A percentile compares a stretch with the other conserved stretches of the same genome.
phyloP scores from a whole-genome alignment of 2,329 filamentous ascomycete genomes.

The Cercospora sp. region DNA sequence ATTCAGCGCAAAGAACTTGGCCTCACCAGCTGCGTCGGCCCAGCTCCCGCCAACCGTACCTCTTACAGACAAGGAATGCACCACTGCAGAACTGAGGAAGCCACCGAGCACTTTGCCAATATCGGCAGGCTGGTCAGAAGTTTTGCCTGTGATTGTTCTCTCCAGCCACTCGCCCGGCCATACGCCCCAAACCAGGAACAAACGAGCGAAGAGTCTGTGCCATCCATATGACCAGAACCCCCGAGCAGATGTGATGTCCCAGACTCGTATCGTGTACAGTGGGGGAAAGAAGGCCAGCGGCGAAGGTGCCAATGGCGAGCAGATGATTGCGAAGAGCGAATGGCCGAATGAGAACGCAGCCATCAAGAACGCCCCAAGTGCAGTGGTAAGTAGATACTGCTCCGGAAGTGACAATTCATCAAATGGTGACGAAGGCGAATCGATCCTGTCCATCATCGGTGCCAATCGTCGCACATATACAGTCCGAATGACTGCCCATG shows the following conservation, averaged over 20 bases:
- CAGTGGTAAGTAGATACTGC: constrained; percentile 44
- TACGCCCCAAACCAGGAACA: constrained; percentile 50
- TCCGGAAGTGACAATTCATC: constrained; percentile 40
- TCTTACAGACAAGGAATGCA: constrained; percentile 46
- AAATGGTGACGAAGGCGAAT: constrained; percentile 34
- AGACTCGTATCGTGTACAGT: constrained; percentile 47
- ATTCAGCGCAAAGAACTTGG: constrained; percentile 38
- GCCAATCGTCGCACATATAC: constrained; percentile 39
- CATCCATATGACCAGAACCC: constrained; percentile 50
- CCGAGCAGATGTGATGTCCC: constrained; percentile 45
- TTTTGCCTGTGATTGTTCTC: constrained; percentile 43
- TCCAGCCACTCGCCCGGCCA: constrained; percentile 50
- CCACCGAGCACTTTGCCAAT: constrained; percentile 48
- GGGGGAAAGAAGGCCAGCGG: constrained; percentile 49
- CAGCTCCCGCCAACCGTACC: constrained; percentile 44
- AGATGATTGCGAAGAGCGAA: constrained; percentile 45
- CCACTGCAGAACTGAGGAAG: constrained; percentile 45
- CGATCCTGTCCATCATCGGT: constrained; percentile 16
- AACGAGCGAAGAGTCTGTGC: constrained; percentile 48
- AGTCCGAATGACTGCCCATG: constrained; percentile 41
- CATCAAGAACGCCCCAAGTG: constrained; percentile 49
- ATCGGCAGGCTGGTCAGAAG: constrained; percentile 41
- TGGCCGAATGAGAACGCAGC: constrained; percentile 47
- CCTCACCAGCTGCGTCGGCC: constrained; percentile 37
- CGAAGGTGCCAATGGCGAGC: constrained; percentile 43